These are phyloP conservation scores for Eremothecium coryli DNA, from an alignment of 1,139 yeast genomes.

Conservation along the genomic window DNA sequence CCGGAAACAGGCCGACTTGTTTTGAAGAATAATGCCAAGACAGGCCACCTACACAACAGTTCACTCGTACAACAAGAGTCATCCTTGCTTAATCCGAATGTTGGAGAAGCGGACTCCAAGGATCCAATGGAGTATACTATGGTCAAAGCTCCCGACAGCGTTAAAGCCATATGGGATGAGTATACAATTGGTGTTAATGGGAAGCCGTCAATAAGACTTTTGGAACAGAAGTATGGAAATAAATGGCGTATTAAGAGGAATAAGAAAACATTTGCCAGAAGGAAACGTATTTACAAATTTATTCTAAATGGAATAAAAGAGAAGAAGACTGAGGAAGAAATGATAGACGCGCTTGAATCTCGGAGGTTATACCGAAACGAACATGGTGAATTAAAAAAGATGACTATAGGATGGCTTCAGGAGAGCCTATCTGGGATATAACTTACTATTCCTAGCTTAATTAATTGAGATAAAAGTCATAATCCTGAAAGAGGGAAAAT, in stretches of 20 bases:
- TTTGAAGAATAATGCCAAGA: slow-evolving; percentile 1
- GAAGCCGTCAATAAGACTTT: slow-evolving; percentile 29
- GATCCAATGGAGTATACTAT: slow-evolving; percentile 22
- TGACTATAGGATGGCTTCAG: slow-evolving; percentile 32
- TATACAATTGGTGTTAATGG: slow-evolving; percentile 31
- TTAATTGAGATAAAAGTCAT: too few relatives aligned
- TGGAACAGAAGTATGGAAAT: slow-evolving; percentile 31
- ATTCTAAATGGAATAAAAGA: slow-evolving; percentile 30
- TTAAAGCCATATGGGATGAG: slow-evolving; percentile 32
- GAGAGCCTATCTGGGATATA: slow-evolving; percentile 29
- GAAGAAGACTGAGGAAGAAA: slow-evolving; percentile 30
- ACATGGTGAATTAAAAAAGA: slow-evolving; percentile 28
- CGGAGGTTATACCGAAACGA: slow-evolving; percentile 26
- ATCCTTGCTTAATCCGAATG: neutral
- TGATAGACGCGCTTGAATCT: slow-evolving; percentile 28
- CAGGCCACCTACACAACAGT: neutral
- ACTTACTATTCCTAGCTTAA: slow-evolving; percentile 1
- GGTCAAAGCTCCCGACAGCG: slow-evolving; percentile 30
- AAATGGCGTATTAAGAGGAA: slow-evolving; percentile 31
- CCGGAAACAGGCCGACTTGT: slow-evolving; percentile 1
- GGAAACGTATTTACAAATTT: slow-evolving; percentile 32
- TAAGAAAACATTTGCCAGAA: slow-evolving; percentile 30
- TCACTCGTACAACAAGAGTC: too few relatives aligned
- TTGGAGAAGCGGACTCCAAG: slow-evolving; percentile 1
- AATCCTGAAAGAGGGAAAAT: too few relatives aligned